Percentiles rank a stretch among this genome's conserved stretches.
phyloP scores from a whole-genome alignment of 768 basidiomycete genomes.

The Boletus barrowsii region DNA sequence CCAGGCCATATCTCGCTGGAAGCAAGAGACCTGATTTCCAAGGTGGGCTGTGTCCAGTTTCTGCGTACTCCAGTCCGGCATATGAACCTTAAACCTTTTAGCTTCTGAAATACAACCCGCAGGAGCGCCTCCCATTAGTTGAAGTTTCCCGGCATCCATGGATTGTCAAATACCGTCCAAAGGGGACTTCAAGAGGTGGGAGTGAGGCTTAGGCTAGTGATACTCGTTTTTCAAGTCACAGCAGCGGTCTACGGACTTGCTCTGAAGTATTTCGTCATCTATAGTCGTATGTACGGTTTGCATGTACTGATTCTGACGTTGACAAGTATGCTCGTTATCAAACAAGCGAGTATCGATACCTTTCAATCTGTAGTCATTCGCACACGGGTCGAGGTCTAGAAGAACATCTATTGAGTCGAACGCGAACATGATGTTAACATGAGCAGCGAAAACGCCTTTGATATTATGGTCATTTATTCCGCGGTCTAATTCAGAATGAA shows the following conservation, averaged over 20 bases:
- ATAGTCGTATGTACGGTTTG: constrained; percentile 7
- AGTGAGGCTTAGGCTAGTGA: constrained; percentile 14
- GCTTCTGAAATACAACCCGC: constrained; percentile 83
- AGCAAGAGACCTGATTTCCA: constrained; percentile 45
- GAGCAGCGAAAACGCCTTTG: neutral
- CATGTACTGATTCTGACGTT: constrained; percentile 10
- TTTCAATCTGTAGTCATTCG: neutral
- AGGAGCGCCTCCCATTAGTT: constrained; percentile 66
- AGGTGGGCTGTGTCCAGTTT: constrained; percentile 24
- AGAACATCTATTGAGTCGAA: neutral
- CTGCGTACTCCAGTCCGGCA: constrained; percentile 5
- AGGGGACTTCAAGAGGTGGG: constrained; percentile 35
- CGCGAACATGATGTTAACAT: no score
- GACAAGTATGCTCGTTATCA: neutral
- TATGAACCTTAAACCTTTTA: constrained; percentile 29
- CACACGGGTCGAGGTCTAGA: no score
- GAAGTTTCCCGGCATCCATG: constrained; percentile 85
- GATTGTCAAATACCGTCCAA: constrained; percentile 70
- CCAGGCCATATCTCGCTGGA: constrained; percentile 41
- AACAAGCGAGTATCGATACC: neutral
- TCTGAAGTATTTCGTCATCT: constrained; percentile 8
- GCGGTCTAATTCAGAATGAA: constrained; percentile 19
- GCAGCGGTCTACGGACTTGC: neutral
- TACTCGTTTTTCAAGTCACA: neutral
- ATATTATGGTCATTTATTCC: constrained; percentile 21